A percentile compares a stretch with the other conserved stretches of the same genome.
Conservation (phyloP, 2,329 filamentous ascomycete species). For the Botrytis hyacinthi region DNA sequence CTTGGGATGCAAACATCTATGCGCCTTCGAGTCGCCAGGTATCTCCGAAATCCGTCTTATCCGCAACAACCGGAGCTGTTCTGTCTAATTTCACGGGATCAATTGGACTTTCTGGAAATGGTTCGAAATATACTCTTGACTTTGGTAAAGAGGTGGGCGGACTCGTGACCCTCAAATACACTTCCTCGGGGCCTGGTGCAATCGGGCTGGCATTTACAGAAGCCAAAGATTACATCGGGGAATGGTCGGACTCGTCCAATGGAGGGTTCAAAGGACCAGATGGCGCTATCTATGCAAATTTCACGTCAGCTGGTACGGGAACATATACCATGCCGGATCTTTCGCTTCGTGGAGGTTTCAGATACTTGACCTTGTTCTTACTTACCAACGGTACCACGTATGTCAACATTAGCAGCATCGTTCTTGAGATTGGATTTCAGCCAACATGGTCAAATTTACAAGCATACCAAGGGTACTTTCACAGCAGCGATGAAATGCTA, state of each 20-base stretch:
- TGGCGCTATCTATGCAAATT: constrained; percentile 48
- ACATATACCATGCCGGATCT: constrained; percentile 46
- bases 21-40: constrained; percentile 53
- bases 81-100: constrained; percentile 31
- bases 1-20: constrained; percentile 59
- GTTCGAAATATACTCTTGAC: constrained; percentile 54
- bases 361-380: constrained; percentile 51
- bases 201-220: constrained; percentile 50
- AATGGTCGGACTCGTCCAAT: constrained; percentile 50
- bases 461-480: constrained; percentile 55
- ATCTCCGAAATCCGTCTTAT: constrained; percentile 47
- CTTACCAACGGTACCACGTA: constrained; percentile 35
- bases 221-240: constrained; percentile 48
- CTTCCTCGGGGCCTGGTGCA: constrained; percentile 41
- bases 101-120: constrained; percentile 41
- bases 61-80: constrained; percentile 36
- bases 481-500: constrained; percentile 48
- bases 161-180: constrained; percentile 42
- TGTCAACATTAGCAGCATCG: constrained; percentile 36
- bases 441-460: constrained; percentile 45
- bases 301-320: constrained; percentile 39
- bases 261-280: constrained; percentile 48
- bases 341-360: constrained; percentile 51
- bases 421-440: constrained; percentile 43
- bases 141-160: constrained; percentile 60